Base-by-base conservation (phyloP, 1,284 basidiomycete genomes). In the Apiotrichum gracile region DNA sequence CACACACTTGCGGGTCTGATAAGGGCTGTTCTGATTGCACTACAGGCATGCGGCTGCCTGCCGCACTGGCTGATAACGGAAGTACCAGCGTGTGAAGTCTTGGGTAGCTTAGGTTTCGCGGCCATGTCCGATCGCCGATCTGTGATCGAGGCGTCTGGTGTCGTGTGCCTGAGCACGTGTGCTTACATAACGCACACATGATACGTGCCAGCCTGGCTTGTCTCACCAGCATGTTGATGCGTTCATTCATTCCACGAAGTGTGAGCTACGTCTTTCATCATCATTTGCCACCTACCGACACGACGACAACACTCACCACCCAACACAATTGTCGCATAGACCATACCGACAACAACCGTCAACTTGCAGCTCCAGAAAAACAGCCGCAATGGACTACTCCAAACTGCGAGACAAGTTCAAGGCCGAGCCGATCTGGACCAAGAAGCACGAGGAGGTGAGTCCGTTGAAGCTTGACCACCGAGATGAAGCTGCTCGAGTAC, bases 401-500 rank as follows among this genome's bases (percentile, higher is more conserved):
- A 61, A 61, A 25, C 51, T 70, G 24, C 55, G 61, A 6, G 47
- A 54, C 1, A 55, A 37, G 14, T 53, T 69, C 38, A 54, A 50
- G 33, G 43, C 43, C 6, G 52, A 58, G 16, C 58, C 63, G 9
- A 25, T 41, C n/a, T 79, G 78, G 78, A 61, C 73, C 0, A 29
- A 53, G 0, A 56, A 65, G 10, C 73, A 76, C 52, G 77, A 78
- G 48, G 63, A 63, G 45, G 75, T 73, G 40, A 45, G 69, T 54
- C 6, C 29, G 4, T 21, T 8, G 2, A 13, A 33, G 31, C 21
- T 16, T 21, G 37, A 19, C 3, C 17, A n/a, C 16, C 34, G 21
- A 34, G 21, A 21, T 19, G 43, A 14, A 17, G 16, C 34, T 17
- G 16, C 34, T 35, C 34, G 34, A 19, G n/a, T n/a, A 37, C 24